A percentile compares a stretch with the other conserved stretches of the same genome.
Conservation (phyloP, 2,329 filamentous ascomycete species). For the Talaromyces islandicus region DNA sequence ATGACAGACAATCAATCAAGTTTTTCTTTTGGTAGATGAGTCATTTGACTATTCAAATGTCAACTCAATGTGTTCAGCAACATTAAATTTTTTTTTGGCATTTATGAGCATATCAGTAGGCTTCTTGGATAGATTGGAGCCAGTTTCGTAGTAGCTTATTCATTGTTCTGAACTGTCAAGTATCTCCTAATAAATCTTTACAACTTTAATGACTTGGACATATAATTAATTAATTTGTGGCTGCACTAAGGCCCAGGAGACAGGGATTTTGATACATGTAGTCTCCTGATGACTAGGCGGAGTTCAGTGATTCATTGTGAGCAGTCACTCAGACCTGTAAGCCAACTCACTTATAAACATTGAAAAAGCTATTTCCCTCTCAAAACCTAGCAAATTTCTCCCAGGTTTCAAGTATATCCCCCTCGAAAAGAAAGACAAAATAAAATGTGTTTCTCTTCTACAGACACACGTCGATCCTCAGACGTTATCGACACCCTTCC, state of each 20-base stretch:
- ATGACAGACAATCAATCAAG: background rate
- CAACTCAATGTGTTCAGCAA: background rate
- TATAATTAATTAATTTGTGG: too few species aligned
- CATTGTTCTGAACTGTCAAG: background rate
- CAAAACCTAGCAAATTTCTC: too few species aligned
- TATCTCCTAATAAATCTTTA: background rate
- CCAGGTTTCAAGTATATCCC: too few species aligned
- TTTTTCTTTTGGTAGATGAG: background rate
- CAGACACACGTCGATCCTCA: background rate
- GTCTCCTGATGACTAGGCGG: background rate
- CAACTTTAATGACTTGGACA: too few species aligned
- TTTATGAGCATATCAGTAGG: background rate
- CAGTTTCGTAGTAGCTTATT: too few species aligned
- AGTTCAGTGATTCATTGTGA: background rate
- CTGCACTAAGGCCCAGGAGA: background rate
- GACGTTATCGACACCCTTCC: background rate
- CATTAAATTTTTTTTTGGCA: background rate
- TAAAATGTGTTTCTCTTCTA: background rate
- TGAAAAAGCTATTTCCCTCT: too few species aligned
- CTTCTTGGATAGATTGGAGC: too few species aligned
- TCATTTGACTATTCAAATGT: background rate
- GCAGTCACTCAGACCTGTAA: background rate
- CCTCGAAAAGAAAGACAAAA: too few species aligned
- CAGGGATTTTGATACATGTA: background rate
- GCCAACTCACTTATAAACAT: background rate